A percentile compares a stretch with the other conserved stretches of the same genome.
These are phyloP conservation scores for Ceratocystis cubensis DNA, from an alignment of 2,329 filamentous ascomycete species.

Conservation along the genomic window DNA sequence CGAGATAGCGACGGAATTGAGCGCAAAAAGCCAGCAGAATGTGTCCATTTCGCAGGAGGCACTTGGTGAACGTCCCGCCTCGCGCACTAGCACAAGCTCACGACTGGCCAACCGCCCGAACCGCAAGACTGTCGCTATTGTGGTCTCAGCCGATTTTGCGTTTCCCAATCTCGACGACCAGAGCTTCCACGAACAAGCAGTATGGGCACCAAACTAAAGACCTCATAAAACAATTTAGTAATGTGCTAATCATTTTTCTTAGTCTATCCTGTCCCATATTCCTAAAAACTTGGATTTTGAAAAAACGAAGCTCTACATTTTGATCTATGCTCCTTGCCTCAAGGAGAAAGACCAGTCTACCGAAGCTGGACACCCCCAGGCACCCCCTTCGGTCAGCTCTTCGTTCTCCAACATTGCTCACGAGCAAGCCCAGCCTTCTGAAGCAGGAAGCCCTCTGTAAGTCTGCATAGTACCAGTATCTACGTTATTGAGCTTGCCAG, in stretches of 20 bases:
- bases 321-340: slow-evolving; percentile 76
- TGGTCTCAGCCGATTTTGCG: slow-evolving; percentile 66
- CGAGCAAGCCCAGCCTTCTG: slow-evolving; percentile 56
- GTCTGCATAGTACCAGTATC: slow-evolving; percentile 24
- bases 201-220: slow-evolving; percentile 36
- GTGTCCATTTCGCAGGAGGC: neutral
- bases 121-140: slow-evolving; percentile 71
- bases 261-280: slow-evolving; percentile 83
- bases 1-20: neutral
- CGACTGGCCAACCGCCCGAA: slow-evolving; percentile 14
- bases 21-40: neutral
- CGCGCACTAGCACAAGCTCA: slow-evolving; percentile 15
- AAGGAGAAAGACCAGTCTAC: slow-evolving; percentile 49
- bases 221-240: neutral
- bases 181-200: slow-evolving; percentile 63
- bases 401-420: slow-evolving; percentile 79
- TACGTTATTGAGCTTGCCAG: neutral
- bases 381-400: slow-evolving; percentile 52
- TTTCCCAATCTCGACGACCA: slow-evolving; percentile 47
- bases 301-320: slow-evolving; percentile 65
- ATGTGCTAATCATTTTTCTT: slow-evolving; percentile 8
- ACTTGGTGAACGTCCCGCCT: slow-evolving; percentile 12
- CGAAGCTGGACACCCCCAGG: slow-evolving; percentile 43
- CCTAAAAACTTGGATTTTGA: slow-evolving; percentile 63
- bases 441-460: slow-evolving; percentile 46